Evolutionary conservation across 2,329 filamentous ascomycete species (phyloP), one percentile per base, ranked within the genome.

Genomic region (Fusarium xyrophilum): DNA sequence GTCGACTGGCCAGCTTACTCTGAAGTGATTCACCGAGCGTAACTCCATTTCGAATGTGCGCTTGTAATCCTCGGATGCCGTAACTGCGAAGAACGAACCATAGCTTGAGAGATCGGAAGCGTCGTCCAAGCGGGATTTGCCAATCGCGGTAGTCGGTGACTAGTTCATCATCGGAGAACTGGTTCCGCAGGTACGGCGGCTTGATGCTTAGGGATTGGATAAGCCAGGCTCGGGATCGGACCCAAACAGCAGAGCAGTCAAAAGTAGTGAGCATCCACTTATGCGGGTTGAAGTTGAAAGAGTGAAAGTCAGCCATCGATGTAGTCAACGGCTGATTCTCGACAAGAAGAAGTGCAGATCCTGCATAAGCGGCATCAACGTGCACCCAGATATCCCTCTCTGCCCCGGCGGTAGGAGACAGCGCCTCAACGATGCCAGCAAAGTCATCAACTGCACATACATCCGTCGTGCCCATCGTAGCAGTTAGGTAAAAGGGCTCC

Each of bases 261-360:
- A 97, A 97, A 79, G 97, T 97, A 59, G 93, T 93, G n/a, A 97
- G 88, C 51, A 97, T 85, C 95, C 95, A 97, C 82, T 98, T 98
- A 84, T 97, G 94, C 87, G 97, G 91, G 83, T 97, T 98, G 82
- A 95, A 88, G 80, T 97, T 90, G 85, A 97, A 97, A 68, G 90
- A 93, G 82, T 97, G 92, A 76, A 97, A 93, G 28, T 53, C n/a
- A 0, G 48, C 48, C 48, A 52, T 52, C n/a, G 83, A 80, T 3
- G 83, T 76, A 3, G 89, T 84, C 52, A 93, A 84, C 69, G 89
- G 84, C 59, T 93, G 91, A 79, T 91, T 91, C 78, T 97, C 93
- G 5, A 93, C 91, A 23, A 91, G 89, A 5, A 97, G 82, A 5
- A 98, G 87, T 2, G 94, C 92, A 0, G 93, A 89, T 4, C 95